These are phyloP conservation scores for Allium sativum DNA, from an alignment of 106 monocot genomes.

Conservation along the genomic window DNA sequence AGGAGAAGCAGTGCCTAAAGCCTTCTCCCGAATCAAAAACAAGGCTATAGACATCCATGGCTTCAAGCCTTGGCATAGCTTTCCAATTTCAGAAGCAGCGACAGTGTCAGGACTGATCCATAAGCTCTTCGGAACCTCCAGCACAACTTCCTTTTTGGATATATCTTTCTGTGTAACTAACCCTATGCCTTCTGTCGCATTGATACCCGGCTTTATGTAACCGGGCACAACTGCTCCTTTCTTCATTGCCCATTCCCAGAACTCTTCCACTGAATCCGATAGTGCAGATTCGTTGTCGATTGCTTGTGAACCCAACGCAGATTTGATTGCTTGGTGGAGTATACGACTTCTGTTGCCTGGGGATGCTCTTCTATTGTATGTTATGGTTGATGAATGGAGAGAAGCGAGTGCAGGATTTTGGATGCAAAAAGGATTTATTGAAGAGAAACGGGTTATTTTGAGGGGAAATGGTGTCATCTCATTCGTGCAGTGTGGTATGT, in stretches of 20 bases:
- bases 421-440: too few relatives aligned
- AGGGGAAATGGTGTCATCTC: too few relatives aligned
- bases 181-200: constrained; percentile 61
- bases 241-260: constrained; percentile 48
- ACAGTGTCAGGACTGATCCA: constrained; percentile 70
- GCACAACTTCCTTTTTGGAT: constrained; percentile 40
- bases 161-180: constrained; percentile 61
- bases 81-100: constrained; percentile 47
- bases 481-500: too few relatives aligned
- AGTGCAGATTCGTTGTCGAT: too few relatives aligned
- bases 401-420: too few relatives aligned
- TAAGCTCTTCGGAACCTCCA: constrained; percentile 62
- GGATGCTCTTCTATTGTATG: too few relatives aligned
- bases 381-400: too few relatives aligned
- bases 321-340: too few relatives aligned
- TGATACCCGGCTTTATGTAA: constrained; percentile 15
- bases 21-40: constrained; percentile 57
- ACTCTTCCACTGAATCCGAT: constrained; percentile 12
- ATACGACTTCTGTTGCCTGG: too few relatives aligned
- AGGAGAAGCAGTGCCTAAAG: constrained; percentile 31
- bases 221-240: constrained; percentile 12
- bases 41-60: constrained; percentile 66
- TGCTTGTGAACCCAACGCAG: too few relatives aligned
- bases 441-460: too few relatives aligned
- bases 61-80: constrained; percentile 29